Evolutionary conservation across 225 moss, liverwort and hornwort species (phyloP).

Genomic region (Physcomitrellopsis africana): DNA sequence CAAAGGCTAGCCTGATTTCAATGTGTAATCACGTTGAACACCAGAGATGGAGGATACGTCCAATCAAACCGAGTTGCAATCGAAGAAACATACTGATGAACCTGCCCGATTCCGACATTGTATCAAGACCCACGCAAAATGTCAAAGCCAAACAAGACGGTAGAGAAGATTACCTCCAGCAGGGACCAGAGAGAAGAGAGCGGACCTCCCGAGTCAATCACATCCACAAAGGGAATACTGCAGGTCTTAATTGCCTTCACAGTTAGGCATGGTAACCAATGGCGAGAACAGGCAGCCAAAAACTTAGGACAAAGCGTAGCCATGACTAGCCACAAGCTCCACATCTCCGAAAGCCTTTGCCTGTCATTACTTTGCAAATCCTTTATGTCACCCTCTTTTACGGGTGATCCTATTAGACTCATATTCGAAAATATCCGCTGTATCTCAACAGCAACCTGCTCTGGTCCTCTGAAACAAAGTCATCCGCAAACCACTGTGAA

Average conservation of each 20-base stretch:
- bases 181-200: conserved; percentile 65
- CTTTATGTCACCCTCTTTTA: conserved; percentile 30
- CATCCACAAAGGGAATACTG: conserved; percentile 44
- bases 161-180: conserved; percentile 53
- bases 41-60: background rate
- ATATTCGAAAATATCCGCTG: conserved; percentile 52
- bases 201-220: conserved; percentile 39
- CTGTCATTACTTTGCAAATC: conserved; percentile 39
- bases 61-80: conserved; percentile 9
- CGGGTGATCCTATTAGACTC: conserved; percentile 31
- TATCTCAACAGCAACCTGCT: conserved; percentile 66
- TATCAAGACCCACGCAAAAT: background rate
- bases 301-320: conserved; percentile 77
- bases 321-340: conserved; percentile 73
- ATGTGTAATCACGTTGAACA: background rate
- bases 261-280: conserved; percentile 75
- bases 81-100: conserved; percentile 22
- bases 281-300: conserved; percentile 65
- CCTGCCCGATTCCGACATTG: conserved; percentile 3
- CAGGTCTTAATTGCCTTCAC: conserved; percentile 54
- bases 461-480: conserved; percentile 71
- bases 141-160: conserved; percentile 2
- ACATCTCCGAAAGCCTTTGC: conserved; percentile 35
- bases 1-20: background rate
- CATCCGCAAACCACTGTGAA: conserved; percentile 29